Evolutionary conservation across 176 grass and related monocot genomes (phyloP), one percentile per base, ranked within the genome.

Genomic region (Cenchrus americanus): DNA sequence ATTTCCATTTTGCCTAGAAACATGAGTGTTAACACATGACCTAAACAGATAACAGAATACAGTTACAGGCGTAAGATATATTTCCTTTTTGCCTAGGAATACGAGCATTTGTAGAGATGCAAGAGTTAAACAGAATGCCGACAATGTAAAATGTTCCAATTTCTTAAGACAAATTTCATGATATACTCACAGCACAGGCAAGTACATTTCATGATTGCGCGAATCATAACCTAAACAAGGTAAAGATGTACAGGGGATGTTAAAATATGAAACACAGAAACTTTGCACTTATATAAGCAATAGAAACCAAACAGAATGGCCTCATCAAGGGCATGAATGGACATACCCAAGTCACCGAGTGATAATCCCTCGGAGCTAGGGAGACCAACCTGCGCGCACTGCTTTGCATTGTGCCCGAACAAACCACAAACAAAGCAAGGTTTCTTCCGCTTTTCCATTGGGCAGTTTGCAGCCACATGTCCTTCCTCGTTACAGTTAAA

Each of bases 401-500:
- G 84, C 69, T 92, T 96, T 18, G 84, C 88, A 67, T 87, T 87
- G 82, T 96, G 97, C 72, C 91, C 97, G 9, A 96, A 99, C 78
- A 94, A 67, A 13, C 97, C 97, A 80, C 97, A 99, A 74, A 93
- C 80, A 81, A 99, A 99, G 70, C 97, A 99, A 50, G 97, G 97
- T 51, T 84, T 99, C 84, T 89, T 88, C 75, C 91, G 69, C 71
- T 83, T 99, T 54, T 91, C 91, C 46, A 87, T 85, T 50, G 80
- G 82, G 81, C 97, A 99, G 74, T 94, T 94, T 61, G 88, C 97
- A 81, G 91, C 81, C 66, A 92, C 65, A 83, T 99, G 97, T 10
- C 97, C 97, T 85, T 96, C 93, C 81, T 99, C 91, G 0, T 89
- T 88, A 73, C 97, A 99, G 72, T 99, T 94, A 86, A 89, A 99